Evolutionary conservation across 345 rosid genomes (phyloP), one percentile per base, ranked within the genome.

Genomic region (Salix dunnii): DNA sequence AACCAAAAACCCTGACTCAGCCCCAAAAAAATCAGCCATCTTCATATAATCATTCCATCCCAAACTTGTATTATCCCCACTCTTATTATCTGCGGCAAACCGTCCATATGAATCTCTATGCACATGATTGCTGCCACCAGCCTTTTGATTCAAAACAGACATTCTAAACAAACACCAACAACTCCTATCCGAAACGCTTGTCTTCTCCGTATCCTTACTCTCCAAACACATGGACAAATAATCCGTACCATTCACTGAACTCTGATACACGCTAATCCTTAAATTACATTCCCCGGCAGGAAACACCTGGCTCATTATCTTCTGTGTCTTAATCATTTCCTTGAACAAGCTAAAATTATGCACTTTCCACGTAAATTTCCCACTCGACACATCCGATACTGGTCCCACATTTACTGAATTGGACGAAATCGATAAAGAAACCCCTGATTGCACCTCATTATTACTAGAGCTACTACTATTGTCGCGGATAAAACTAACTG

Each of bases 161-260:
- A 96, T 96, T 79, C 99, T 84, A 84, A 96, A 96, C 80, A 96
- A 88, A 84, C 99, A 96, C 99, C 99, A 96, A 79, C 99, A 96
- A 75, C 97, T 94, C 83, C 98, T 86, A 71, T 96, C 99, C 0
- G 89, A 86, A 18, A 84, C 81, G 48, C 75, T 67, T 0, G 89
- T 81, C 89, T 94, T 94, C 75, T 94, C 98, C 0, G 95, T 91
- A 61, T 90, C 97, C 88, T 93, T 94, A 82, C 97, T 94, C 90
- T 94, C 99, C 92, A 96, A 82, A 81, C 97, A 96, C 98, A 96
- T 94, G 1, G 99, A 96, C 55, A 96, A 72, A 74, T 91, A 89
- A 61, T 96, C 99, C 7, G 84, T 93, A 36, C 90, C 90, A 31
- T 89, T 94, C 58, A 96, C 97, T 0, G 93, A 84, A 82, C 98